Conservation (phyloP, 768 basidiomycete species). For the Royoungia palumana region DNA sequence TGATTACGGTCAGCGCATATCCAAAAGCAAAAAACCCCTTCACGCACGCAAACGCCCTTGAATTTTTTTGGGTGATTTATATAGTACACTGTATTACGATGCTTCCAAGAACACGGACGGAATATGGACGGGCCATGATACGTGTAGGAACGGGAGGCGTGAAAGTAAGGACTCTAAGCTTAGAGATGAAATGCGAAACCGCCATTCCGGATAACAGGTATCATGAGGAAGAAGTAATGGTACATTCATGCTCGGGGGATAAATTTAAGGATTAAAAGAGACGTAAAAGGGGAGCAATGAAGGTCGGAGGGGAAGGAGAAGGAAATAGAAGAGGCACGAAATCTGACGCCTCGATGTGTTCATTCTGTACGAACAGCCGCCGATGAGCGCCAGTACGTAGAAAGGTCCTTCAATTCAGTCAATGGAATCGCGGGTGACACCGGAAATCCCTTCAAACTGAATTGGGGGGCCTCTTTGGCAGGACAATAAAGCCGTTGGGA, state of each 20-base stretch:
- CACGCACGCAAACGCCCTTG: too few species aligned
- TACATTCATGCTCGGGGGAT: constrained; percentile 1
- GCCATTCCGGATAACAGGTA: constrained; percentile 3
- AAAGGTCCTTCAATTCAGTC: neutral
- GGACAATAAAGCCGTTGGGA: constrained; percentile 1
- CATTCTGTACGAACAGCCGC: neutral
- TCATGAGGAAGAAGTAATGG: constrained; percentile 3
- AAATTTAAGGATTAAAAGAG: neutral
- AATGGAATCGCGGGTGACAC: neutral
- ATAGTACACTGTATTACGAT: constrained; percentile 20
- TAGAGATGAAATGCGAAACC: too few species aligned
- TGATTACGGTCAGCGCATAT: too few species aligned
- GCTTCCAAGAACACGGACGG: neutral
- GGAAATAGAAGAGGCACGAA: too few species aligned
- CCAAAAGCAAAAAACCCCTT: too few species aligned
- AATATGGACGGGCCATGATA: neutral
- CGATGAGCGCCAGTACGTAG: constrained; percentile 1
- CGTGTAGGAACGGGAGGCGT: constrained; percentile 5
- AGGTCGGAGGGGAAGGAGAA: neutral
- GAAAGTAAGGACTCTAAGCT: too few species aligned
- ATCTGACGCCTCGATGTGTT: neutral
- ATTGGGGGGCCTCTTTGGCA: neutral
- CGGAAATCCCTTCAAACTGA: neutral
- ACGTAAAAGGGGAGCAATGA: neutral
- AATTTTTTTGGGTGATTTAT: too few species aligned